phyloP scores from a whole-genome alignment of 345 rosid genomes.

The Passiflora organensis region DNA sequence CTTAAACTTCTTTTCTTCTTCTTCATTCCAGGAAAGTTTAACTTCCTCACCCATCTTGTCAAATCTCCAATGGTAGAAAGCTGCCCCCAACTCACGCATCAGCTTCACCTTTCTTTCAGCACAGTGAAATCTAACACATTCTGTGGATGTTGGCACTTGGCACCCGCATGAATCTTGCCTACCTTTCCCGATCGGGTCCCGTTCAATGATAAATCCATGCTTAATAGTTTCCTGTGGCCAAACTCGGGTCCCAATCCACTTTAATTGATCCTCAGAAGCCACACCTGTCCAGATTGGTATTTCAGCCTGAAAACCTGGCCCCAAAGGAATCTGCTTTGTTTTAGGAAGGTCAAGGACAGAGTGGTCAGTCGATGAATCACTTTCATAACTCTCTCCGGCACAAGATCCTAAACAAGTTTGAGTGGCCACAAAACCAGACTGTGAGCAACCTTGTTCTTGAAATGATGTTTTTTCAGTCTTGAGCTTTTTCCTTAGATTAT shows the following conservation, averaged over 20 bases:
- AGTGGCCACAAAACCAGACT: conserved; percentile 20
- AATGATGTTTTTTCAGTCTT: conserved; percentile 12
- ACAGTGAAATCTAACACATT: conserved; percentile 73
- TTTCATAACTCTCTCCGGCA: conserved; percentile 4
- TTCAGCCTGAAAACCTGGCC: conserved; percentile 64
- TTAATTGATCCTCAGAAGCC: conserved; percentile 46
- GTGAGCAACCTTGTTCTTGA: conserved; percentile 23
- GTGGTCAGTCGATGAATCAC: conserved; percentile 23
- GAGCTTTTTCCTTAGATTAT: conserved; percentile 54
- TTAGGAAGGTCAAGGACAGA: conserved; percentile 32
- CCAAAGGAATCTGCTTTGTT: conserved; percentile 41
- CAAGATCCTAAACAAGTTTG: conserved; percentile 24
- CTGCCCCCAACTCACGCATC: conserved; percentile 61
- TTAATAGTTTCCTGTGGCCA: conserved; percentile 61
- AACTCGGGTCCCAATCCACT: conserved; percentile 68
- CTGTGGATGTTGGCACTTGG: conserved; percentile 44
- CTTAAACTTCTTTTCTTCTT: conserved; percentile 51
- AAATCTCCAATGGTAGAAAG: conserved; percentile 57
- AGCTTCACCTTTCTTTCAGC: conserved; percentile 42
- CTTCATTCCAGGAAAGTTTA: conserved; percentile 43
- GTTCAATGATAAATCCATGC: conserved; percentile 46
- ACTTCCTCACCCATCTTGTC: conserved; percentile 73
- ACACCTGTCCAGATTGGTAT: conserved; percentile 61
- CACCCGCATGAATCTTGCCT: conserved; percentile 82
- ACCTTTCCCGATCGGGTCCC: conserved; percentile 86